These are phyloP conservation scores for Eucalyptus erythrocorys DNA, from an alignment of 345 rosid genomes.

Conservation along the genomic window DNA sequence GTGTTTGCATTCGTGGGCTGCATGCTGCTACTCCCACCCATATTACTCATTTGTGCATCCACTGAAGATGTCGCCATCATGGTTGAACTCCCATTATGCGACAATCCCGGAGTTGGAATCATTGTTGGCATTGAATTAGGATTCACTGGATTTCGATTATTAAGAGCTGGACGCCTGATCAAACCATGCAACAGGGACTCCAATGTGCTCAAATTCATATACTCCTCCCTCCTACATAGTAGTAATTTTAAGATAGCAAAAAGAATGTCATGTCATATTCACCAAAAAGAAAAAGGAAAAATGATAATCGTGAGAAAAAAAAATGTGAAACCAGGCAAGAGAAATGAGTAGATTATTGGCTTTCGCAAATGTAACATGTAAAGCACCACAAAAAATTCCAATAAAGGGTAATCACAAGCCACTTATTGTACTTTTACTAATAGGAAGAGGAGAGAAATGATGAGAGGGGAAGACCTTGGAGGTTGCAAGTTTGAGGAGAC, in stretches of 20 bases:
- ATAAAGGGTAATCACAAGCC: not conserved
- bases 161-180: slow-evolving; percentile 21
- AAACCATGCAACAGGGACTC: slow-evolving; percentile 46
- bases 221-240: slow-evolving; percentile 79
- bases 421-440: not conserved
- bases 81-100: slow-evolving; percentile 44
- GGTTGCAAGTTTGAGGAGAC: slow-evolving; percentile 51
- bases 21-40: slow-evolving; percentile 34
- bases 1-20: slow-evolving; percentile 33
- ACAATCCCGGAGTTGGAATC: slow-evolving; percentile 92
- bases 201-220: slow-evolving; percentile 55
- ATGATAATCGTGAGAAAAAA: not conserved
- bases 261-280: not conserved
- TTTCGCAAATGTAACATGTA: not conserved
- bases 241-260: not conserved
- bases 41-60: slow-evolving; percentile 37
- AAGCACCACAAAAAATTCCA: not conserved
- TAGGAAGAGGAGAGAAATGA: not conserved
- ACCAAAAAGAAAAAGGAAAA: not conserved
- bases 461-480: slow-evolving; percentile 42
- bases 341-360: not conserved
- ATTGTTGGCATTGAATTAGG: slow-evolving; percentile 58
- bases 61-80: slow-evolving; percentile 42
- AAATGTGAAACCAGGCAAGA: not conserved
- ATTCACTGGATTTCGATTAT: slow-evolving; percentile 34